These are phyloP conservation scores for Thraustochytrium striatum DNA, from an alignment of 352 stramenopile species.

Conservation along the genomic window DNA sequence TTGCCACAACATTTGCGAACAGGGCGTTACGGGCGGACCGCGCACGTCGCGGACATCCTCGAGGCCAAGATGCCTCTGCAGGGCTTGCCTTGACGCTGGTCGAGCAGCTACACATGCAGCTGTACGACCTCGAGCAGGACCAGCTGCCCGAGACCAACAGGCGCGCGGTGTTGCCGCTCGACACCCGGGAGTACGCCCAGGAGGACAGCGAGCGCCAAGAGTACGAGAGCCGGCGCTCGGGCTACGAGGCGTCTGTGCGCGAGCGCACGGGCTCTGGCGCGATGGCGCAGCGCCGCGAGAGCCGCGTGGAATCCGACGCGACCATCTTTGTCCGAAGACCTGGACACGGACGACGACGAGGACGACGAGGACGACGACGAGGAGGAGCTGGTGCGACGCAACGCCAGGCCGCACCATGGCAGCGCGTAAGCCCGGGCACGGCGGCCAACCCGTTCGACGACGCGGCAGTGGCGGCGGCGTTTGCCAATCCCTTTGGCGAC, in stretches of 20 bases:
- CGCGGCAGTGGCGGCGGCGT: not conserved
- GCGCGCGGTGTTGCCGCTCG: not conserved
- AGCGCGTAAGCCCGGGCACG: not conserved
- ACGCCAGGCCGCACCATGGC: not conserved
- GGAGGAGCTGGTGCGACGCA: no score
- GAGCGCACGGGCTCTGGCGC: no score
- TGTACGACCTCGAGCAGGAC: not conserved
- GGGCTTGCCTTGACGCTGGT: not conserved
- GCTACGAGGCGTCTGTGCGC: no score
- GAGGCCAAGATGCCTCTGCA: not conserved
- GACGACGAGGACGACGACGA: no score
- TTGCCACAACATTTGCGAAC: not conserved
- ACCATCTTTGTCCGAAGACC: no score
- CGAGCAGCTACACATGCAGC: not conserved
- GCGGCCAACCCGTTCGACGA: not conserved
- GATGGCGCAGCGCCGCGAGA: no score
- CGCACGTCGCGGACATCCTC: not conserved
- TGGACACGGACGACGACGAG: no score
- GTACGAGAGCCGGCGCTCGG: no score
- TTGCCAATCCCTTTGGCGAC: not conserved
- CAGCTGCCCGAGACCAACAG: not conserved
- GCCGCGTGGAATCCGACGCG: no score
- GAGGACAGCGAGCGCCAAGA: no score
- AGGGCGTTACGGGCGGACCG: not conserved
- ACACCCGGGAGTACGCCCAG: not conserved